Conservation (phyloP, 2,329 filamentous ascomycete species). For the Blumeria graminis region DNA sequence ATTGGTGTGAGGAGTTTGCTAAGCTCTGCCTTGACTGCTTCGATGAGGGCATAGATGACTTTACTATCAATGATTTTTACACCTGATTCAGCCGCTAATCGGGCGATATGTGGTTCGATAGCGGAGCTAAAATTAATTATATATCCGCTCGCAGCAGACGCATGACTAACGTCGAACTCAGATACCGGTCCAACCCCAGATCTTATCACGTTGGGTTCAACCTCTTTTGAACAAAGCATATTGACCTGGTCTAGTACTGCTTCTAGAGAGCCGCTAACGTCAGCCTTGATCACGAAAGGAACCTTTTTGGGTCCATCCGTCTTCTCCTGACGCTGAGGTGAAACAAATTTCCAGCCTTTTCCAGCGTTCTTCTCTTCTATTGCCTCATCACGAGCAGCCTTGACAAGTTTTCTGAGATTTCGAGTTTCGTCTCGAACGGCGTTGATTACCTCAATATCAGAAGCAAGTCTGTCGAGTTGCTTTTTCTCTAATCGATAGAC, state of each 20-base stretch:
- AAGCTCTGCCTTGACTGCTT: slow-evolving; percentile 45
- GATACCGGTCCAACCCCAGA: slow-evolving; percentile 54
- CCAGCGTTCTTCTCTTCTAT: slow-evolving; percentile 16
- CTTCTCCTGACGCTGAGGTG: slow-evolving; percentile 12
- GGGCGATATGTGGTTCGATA: slow-evolving; percentile 40
- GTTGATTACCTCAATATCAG: slow-evolving; percentile 57
- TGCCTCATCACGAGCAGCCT: slow-evolving; percentile 23
- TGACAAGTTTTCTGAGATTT: slow-evolving; percentile 36
- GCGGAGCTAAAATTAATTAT: slow-evolving; percentile 72
- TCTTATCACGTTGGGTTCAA: slow-evolving; percentile 52
- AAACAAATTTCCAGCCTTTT: slow-evolving; percentile 6
- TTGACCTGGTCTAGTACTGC: slow-evolving; percentile 58
- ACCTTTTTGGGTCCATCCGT: slow-evolving; percentile 28
- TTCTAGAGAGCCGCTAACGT: slow-evolving; percentile 84
- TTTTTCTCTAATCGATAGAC: slow-evolving; percentile 49
- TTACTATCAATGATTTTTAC: slow-evolving; percentile 68
- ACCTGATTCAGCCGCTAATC: slow-evolving; percentile 42
- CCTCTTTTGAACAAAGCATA: slow-evolving; percentile 64
- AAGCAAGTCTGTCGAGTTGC: slow-evolving; percentile 38
- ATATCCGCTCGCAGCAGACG: slow-evolving; percentile 47
- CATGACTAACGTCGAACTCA: slow-evolving; percentile 78
- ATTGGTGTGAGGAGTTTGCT: slow-evolving; percentile 43
- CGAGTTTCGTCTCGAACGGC: slow-evolving; percentile 31
- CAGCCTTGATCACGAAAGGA: slow-evolving; percentile 73
- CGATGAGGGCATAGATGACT: slow-evolving; percentile 59